A percentile compares a stretch with the other conserved stretches of the same genome.
Evolutionary conservation across 768 basidiomycete genomes (phyloP).

Genomic region (Rhodotorula toruloides): DNA sequence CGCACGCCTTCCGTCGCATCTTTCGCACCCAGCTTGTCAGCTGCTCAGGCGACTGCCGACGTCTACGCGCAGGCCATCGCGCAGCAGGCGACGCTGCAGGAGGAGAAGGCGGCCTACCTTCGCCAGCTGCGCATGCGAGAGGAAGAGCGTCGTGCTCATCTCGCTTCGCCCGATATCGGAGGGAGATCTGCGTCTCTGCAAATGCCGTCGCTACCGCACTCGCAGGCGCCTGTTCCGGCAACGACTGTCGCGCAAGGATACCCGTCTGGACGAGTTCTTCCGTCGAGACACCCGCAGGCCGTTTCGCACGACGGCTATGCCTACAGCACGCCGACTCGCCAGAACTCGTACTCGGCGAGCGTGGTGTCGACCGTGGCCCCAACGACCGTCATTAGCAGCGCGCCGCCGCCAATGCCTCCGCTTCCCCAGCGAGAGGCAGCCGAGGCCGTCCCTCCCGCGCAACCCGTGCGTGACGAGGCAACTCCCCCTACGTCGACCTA

Average conservation of each 20-base stretch:
- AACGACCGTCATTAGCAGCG: too few relatives aligned
- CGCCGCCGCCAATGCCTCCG: too few relatives aligned
- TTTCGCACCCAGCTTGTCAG: constrained; percentile 21
- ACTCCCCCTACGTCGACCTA: background rate
- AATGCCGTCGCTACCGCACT: background rate
- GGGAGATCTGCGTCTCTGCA: background rate
- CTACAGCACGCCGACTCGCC: background rate
- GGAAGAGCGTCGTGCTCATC: background rate
- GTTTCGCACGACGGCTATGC: background rate
- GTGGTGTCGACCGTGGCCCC: background rate
- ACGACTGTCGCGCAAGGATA: too few relatives aligned
- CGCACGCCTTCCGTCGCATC: constrained; percentile 29
- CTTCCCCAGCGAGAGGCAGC: too few relatives aligned
- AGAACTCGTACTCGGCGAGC: background rate
- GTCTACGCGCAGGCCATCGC: constrained; percentile 27
- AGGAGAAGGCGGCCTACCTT: constrained; percentile 29
- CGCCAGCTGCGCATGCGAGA: constrained; percentile 19
- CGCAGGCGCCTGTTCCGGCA: background rate
- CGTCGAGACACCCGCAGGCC: too few relatives aligned
- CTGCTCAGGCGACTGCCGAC: constrained; percentile 15
- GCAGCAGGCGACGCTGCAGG: background rate
- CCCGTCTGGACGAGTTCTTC: too few relatives aligned
- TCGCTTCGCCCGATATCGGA: background rate
- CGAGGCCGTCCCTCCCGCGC: too few relatives aligned
- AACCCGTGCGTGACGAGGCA: background rate